phyloP scores from a whole-genome alignment of 805 yeast genomes.

The Isabelozyma gotoi region DNA sequence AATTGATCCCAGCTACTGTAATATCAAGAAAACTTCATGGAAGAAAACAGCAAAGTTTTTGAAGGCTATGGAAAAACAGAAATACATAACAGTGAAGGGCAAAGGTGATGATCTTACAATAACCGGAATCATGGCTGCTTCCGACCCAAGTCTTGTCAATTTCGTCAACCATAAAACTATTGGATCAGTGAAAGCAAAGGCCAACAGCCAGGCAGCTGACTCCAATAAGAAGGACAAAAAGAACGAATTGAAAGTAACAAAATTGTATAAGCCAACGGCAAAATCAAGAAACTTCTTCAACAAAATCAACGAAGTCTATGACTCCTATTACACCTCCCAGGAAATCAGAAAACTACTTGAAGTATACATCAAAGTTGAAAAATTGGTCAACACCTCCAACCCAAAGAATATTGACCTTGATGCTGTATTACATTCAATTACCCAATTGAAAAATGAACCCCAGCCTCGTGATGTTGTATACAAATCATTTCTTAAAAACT shows the following conservation, averaged over 20 bases:
- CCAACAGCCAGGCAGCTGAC: conserved; percentile 16
- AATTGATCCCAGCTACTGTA: conserved; percentile 51
- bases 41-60: conserved; percentile 83
- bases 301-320: conserved; percentile 34
- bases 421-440: conserved; percentile 47
- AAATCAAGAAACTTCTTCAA: conserved; percentile 48
- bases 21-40: conserved; percentile 82
- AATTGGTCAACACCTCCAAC: conserved; percentile 51
- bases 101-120: conserved; percentile 79
- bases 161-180: conserved; percentile 62
- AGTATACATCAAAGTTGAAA: conserved; percentile 53
- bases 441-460: conserved; percentile 28
- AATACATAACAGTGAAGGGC: conserved; percentile 70
- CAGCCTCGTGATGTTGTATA: conserved; percentile 45
- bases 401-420: conserved; percentile 59
- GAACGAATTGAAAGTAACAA: conserved; percentile 27
- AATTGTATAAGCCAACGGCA: conserved; percentile 57
- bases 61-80: conserved; percentile 80
- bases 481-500: conserved; percentile 45
- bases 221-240: conserved; percentile 22
- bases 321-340: conserved; percentile 46
- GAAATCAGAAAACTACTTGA: conserved; percentile 57
- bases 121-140: conserved; percentile 45
- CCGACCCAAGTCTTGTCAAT: conserved; percentile 48
- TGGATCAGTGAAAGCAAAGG: conserved; percentile 12